Conservation (phyloP, 305 asterid genomes). For the Fraxinus floribunda region DNA sequence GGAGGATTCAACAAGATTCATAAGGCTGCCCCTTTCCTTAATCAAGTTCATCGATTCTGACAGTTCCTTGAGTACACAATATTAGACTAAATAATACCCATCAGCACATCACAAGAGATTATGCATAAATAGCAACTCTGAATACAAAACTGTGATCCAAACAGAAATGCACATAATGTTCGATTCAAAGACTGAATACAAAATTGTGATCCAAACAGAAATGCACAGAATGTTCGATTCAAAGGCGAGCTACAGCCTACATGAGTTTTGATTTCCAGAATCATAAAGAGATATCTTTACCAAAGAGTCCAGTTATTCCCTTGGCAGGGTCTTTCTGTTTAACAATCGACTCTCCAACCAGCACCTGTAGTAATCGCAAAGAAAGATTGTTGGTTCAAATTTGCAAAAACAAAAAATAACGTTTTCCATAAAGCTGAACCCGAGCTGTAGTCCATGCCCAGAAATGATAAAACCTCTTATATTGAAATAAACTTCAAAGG, state of each 20-base stretch:
- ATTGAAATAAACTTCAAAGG: neutral
- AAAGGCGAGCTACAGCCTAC: no score
- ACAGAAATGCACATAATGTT: neutral
- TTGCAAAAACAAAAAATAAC: neutral
- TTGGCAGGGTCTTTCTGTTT: conserved; percentile 73
- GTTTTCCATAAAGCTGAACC: neutral
- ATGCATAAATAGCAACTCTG: neutral
- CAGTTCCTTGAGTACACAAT: neutral
- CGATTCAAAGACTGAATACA: neutral
- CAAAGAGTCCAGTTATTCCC: no score
- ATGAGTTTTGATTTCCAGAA: no score
- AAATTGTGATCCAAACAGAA: neutral
- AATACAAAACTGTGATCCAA: neutral
- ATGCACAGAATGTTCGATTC: neutral
- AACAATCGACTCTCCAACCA: conserved; percentile 92
- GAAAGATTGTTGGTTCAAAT: neutral
- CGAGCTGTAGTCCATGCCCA: neutral
- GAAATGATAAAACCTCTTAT: neutral
- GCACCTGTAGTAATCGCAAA: conserved; percentile 47
- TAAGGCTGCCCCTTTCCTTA: neutral
- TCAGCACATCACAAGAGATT: neutral
- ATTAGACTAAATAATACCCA: conserved; percentile 4
- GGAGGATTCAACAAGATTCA: neutral
- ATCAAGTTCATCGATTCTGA: neutral
- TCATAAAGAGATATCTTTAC: no score